phyloP scores from a whole-genome alignment of 805 yeast genomes.

The Sporopachydermia lactativora region DNA sequence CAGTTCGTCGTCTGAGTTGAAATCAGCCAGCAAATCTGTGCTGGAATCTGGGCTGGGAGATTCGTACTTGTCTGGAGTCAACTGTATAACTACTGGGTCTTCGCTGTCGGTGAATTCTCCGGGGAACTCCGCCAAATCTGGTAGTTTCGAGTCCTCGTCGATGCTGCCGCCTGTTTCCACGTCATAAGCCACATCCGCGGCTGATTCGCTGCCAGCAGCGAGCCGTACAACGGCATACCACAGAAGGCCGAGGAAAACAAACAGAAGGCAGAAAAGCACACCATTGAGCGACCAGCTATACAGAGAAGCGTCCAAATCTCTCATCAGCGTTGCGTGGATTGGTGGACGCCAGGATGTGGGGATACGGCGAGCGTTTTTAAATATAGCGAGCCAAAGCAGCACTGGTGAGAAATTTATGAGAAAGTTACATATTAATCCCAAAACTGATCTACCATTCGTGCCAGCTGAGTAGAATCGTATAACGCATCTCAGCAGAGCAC shows the following conservation, averaged over 20 bases:
- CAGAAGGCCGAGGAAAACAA: slow-evolving; percentile 11
- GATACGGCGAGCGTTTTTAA: slow-evolving; percentile 43
- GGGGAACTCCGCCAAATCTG: no score
- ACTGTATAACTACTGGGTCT: no score
- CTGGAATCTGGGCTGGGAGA: not conserved
- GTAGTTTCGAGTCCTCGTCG: no score
- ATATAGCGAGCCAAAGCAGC: slow-evolving; percentile 38
- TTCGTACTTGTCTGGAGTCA: no score
- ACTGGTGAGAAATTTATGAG: slow-evolving; percentile 37
- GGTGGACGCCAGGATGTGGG: slow-evolving; percentile 40
- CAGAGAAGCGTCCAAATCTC: slow-evolving; percentile 25
- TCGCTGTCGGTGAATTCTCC: no score
- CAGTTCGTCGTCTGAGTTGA: not conserved
- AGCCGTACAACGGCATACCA: slow-evolving; percentile 1
- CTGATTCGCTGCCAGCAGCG: not conserved
- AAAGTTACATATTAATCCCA: slow-evolving; percentile 30
- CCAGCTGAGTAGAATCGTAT: slow-evolving; percentile 13
- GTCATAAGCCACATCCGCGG: not conserved
- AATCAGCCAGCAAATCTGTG: not conserved
- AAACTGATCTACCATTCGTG: slow-evolving; percentile 24
- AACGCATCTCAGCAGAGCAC: no score
- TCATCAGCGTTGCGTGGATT: slow-evolving; percentile 34
- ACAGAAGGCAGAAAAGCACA: slow-evolving; percentile 11
- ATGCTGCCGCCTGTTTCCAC: no score
- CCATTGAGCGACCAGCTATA: not conserved